Base-by-base conservation (phyloP, 805 yeast genomes). In the Sugiyamaella qingdaonensis region DNA sequence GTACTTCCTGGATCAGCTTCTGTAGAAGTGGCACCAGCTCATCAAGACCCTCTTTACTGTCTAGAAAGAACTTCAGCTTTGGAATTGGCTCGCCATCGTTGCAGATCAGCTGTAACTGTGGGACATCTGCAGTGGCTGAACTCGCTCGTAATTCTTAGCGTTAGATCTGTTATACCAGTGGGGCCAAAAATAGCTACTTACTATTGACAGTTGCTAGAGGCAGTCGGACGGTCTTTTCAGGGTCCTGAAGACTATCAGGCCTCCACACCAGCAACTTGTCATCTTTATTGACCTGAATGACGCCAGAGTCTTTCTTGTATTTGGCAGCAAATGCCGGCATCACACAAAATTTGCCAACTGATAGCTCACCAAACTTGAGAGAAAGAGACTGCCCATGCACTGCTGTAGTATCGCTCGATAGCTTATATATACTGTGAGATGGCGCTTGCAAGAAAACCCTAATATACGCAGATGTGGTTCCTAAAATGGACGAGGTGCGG, bases 61-160 rank as follows among this genome's bases (percentile, higher is more conserved):
- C 37, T n/a, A 39, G 52, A 36, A 9, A 51, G 44, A 31, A 48
- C 34, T 16, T 49, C 31, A 10, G 47, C 44, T 21, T 41, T 21
- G 42, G 32, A 21, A 29, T 18, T 13, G 36, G 46, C 18, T 49
- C 34, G 13, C 52, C 53, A 13, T 43, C 52, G 13, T 41, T 31
- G 46, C 57, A 77, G 9, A 82, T 68, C 14, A 88, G 70, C 61
- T 80, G 80, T 47, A 88, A 68, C 71, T 80, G 78, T 85, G 86
- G 80, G 59, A 82, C 84, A 11, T 83, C 85, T 24, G 82, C 75
- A 0, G 79, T 68, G 11, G 84, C 82, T 4, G 88, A 84, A 0
- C 94, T 80, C 1, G 88, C 91, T 64, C 85, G 86, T 16, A 88
- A 27, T 10, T 47, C 43, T 45, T n/a, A 34, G 10, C 10, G 67